phyloP scores from a whole-genome alignment of 2,329 filamentous ascomycete genomes.

The Exophiala sp. region DNA sequence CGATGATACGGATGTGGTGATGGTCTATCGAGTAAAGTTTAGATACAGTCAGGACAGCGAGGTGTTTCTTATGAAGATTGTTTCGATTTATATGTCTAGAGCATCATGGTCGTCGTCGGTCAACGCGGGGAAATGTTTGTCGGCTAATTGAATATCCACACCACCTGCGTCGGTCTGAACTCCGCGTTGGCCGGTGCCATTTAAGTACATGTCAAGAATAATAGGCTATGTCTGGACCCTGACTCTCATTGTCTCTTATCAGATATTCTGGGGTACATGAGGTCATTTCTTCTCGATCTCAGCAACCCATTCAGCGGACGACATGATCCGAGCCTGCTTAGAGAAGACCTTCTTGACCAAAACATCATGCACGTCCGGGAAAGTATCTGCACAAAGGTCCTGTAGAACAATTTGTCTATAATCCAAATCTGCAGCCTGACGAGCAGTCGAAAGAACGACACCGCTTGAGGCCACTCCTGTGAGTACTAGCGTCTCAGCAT shows the following conservation, averaged over 20 bases:
- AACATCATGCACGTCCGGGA: conserved; percentile 1
- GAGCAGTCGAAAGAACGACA: conserved; percentile 6
- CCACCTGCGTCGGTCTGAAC: too few species aligned
- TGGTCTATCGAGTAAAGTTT: neutral
- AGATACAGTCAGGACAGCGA: too few species aligned
- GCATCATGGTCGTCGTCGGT: too few species aligned
- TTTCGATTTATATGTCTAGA: too few species aligned
- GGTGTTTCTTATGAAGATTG: too few species aligned
- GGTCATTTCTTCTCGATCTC: neutral
- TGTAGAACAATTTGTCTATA: conserved; percentile 7
- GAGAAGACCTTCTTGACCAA: conserved; percentile 2
- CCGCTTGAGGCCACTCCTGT: conserved; percentile 6
- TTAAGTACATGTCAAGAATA: too few species aligned
- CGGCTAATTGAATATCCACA: too few species aligned
- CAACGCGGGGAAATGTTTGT: too few species aligned
- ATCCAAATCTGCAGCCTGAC: conserved; percentile 9
- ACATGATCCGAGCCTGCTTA: conserved; percentile 5
- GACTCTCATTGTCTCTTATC: neutral
- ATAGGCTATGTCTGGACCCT: too few species aligned
- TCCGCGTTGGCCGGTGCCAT: too few species aligned
- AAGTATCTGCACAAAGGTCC: conserved; percentile 5
- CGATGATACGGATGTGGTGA: neutral
- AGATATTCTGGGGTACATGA: neutral
- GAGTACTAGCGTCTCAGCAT: conserved; percentile 1
- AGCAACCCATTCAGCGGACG: neutral